Evolutionary conservation across 2,329 filamentous ascomycete species (phyloP).

Genomic region (Penicillium carneum): DNA sequence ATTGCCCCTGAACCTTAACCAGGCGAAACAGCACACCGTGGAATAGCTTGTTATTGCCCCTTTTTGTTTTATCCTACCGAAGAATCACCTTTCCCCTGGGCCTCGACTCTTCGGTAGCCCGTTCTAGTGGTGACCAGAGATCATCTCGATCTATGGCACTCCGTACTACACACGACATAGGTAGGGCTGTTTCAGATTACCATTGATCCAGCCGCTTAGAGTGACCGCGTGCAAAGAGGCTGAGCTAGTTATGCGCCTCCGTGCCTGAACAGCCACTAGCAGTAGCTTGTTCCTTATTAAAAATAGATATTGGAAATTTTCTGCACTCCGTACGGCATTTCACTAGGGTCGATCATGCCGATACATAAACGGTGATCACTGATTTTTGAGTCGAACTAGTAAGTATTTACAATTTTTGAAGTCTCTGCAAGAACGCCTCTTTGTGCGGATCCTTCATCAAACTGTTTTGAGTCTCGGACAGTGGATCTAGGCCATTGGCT

Average conservation of each 20-base stretch:
- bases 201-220: not conserved
- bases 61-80: not conserved
- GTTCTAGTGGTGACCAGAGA: constrained; percentile 21
- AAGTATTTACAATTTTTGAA: not conserved
- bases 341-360: not conserved
- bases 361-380: not conserved
- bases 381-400: not conserved
- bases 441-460: constrained; percentile 3
- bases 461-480: not conserved
- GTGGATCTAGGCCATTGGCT: constrained; percentile 3
- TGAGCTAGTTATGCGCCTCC: constrained; percentile 22
- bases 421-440: not conserved
- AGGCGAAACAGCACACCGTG: not conserved
- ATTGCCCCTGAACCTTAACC: constrained; percentile 11
- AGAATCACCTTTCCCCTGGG: not conserved
- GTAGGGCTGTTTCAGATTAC: constrained; percentile 25
- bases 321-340: not conserved
- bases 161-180: not conserved
- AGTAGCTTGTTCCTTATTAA: not conserved
- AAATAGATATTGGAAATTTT: constrained; percentile 6
- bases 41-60: not conserved
- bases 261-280: not conserved
- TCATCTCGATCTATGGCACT: not conserved
- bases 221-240: constrained; percentile 21
- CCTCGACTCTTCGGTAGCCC: constrained; percentile 4